Percentiles rank a stretch among this genome's conserved stretches.
Evolutionary conservation across 768 basidiomycete genomes (phyloP).

Genomic region (Xanthoconium purpureum): DNA sequence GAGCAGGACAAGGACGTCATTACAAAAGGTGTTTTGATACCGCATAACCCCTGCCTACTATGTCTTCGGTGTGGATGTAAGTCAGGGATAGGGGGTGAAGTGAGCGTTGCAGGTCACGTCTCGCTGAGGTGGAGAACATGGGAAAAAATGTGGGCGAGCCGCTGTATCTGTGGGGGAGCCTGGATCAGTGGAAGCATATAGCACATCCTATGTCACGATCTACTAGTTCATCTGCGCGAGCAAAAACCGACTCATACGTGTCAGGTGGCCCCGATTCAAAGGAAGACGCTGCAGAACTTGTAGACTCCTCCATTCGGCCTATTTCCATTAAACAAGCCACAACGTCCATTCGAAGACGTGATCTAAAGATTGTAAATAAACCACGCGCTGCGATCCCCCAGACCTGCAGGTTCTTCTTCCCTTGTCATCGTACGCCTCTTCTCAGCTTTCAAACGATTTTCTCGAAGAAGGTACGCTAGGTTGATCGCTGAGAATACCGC

Average conservation of each 20-base stretch:
- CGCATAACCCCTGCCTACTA: constrained; percentile 35
- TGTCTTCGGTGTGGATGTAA: constrained; percentile 67
- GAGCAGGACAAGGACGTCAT: constrained; percentile 54
- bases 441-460: constrained; percentile 46
- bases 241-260: too few species aligned
- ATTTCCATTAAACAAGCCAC: not conserved
- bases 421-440: constrained; percentile 31
- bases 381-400: constrained; percentile 54
- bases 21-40: constrained; percentile 53
- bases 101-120: constrained; percentile 29
- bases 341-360: not conserved
- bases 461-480: constrained; percentile 37
- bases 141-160: constrained; percentile 57
- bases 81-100: constrained; percentile 43
- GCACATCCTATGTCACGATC: not conserved
- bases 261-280: too few species aligned
- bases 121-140: constrained; percentile 55
- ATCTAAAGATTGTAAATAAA: constrained; percentile 46
- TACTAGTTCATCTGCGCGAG: not conserved
- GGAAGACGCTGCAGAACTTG: too few species aligned
- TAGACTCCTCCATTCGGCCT: not conserved
- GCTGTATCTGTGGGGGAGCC: constrained; percentile 70
- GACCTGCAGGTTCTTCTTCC: constrained; percentile 37
- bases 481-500: constrained; percentile 38
- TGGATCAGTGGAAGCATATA: constrained; percentile 41